Percentiles rank a stretch among this genome's conserved stretches.
These are phyloP conservation scores for Cytospora chrysosperma DNA, from an alignment of 2,329 filamentous ascomycete genomes.

Conservation along the genomic window DNA sequence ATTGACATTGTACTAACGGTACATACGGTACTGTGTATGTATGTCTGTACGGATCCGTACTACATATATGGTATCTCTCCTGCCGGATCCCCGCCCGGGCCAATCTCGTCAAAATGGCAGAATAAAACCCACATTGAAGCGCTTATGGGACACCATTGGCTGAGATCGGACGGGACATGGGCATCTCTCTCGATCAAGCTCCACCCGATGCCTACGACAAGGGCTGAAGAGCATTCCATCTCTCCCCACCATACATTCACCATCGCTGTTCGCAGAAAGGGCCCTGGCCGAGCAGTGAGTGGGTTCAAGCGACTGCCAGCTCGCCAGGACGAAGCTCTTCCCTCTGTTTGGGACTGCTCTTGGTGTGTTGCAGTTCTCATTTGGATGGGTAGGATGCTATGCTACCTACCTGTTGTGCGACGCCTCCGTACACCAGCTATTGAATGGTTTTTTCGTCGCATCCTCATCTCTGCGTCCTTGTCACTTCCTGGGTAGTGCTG, in stretches of 20 bases:
- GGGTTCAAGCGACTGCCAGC: neutral
- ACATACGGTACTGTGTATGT: too few relatives aligned
- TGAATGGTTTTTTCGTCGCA: neutral
- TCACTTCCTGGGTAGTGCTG: neutral
- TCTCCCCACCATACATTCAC: neutral
- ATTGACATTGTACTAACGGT: neutral
- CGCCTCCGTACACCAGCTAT: constrained; percentile 5
- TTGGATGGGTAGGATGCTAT: neutral
- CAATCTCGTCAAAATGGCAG: neutral
- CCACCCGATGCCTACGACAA: constrained; percentile 11
- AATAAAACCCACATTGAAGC: constrained; percentile 7
- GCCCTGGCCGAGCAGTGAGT: neutral
- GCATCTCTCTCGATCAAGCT: neutral
- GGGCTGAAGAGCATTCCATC: constrained; percentile 4
- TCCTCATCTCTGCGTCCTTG: neutral
- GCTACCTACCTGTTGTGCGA: constrained; percentile 3
- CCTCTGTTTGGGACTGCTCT: neutral
- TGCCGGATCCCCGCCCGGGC: neutral
- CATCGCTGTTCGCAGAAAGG: neutral
- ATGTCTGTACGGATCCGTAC: too few relatives aligned
- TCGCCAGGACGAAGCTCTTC: neutral
- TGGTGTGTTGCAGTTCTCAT: neutral
- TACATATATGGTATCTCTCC: neutral
- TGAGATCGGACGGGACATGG: neutral
- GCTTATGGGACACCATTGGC: neutral